Evolutionary conservation across 106 monocot species (phyloP), one percentile per base, ranked within the genome.

Genomic region (Apostasia shenzhenica): DNA sequence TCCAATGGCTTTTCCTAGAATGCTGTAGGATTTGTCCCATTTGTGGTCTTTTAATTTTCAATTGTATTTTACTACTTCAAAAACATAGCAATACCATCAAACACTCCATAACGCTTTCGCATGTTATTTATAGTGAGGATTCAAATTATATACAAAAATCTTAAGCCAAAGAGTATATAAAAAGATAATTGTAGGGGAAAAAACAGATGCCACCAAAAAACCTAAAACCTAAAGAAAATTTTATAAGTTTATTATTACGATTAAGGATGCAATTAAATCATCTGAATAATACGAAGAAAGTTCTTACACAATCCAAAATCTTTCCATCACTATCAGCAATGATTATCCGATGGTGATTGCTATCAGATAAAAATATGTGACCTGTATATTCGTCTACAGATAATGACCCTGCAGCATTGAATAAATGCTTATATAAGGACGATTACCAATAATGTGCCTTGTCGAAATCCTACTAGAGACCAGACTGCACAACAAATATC

Each of bases 281-380:
- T 13, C 5, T 13, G 5, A 49, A 8, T 60, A 45, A 46, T 10
- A 46, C 14, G 5, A 41, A 59, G 63, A 12, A 68, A 49, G 4
- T 65, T 3, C 82, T 68, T 82, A 95, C 95, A 76, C 71, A 89
- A 70, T 95, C 95, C 50, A 92, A 45, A 72, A 95, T 80, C 63
- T 75, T 81, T 50, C 95, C 95, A 64, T 79, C 67, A 49, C 50
- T 49, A 82, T 89, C 75, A 81, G 77, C 71, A 48, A 95, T 75
- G 61, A 95, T 82, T 55, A 95, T 84, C 67, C 95, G 76, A 68
- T 95, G 91, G 69, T 92, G 85, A 69, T 95, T 91, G 62, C 83
- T 78, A 61, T 95, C 95, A 54, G 95, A 95, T 51, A 95, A 65
- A 45, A 95, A 95, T 67, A 91, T 61, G 43, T 84, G 95, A 26